Evolutionary conservation across 2,329 filamentous ascomycete species (phyloP).

Genomic region (Periconia macrospinosa): DNA sequence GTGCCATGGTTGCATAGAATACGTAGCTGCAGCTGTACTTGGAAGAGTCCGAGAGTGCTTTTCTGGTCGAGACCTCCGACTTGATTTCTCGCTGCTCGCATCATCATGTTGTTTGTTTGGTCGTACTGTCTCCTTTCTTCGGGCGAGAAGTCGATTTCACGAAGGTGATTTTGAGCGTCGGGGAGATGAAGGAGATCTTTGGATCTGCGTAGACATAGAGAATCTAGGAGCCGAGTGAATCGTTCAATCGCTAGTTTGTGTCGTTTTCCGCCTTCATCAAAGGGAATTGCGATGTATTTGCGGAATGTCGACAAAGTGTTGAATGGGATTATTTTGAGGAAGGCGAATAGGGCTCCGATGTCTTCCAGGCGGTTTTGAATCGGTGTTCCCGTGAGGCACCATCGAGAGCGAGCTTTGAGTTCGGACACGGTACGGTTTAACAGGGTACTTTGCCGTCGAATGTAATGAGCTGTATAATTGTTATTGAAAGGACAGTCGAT

Average conservation of each 20-base stretch:
- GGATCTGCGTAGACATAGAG: constrained; percentile 48
- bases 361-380: constrained; percentile 59
- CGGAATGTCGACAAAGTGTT: constrained; percentile 47
- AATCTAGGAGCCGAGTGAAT: constrained; percentile 35
- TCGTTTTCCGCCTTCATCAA: constrained; percentile 30
- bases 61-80: constrained; percentile 38
- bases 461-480: constrained; percentile 49
- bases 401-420: constrained; percentile 50
- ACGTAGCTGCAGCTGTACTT: constrained; percentile 50
- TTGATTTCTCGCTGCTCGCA: constrained; percentile 44
- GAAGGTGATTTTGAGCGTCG: constrained; percentile 21
- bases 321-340: constrained; percentile 50
- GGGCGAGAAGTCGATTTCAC: constrained; percentile 36
- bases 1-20: constrained; percentile 57
- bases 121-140: constrained; percentile 34
- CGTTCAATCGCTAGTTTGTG: constrained; percentile 21
- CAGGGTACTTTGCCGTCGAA: constrained; percentile 52
- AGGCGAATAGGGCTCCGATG: constrained; percentile 55
- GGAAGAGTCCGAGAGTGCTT: constrained; percentile 50
- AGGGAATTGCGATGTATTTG: constrained; percentile 48
- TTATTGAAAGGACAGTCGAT: background rate
- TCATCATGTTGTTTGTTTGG: constrained; percentile 39
- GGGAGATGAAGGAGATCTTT: constrained; percentile 48
- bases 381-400: constrained; percentile 45
- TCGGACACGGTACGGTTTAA: constrained; percentile 48